Evolutionary conservation across 2,329 filamentous ascomycete genomes (phyloP).

Genomic region (Apiospora pterosperma): DNA sequence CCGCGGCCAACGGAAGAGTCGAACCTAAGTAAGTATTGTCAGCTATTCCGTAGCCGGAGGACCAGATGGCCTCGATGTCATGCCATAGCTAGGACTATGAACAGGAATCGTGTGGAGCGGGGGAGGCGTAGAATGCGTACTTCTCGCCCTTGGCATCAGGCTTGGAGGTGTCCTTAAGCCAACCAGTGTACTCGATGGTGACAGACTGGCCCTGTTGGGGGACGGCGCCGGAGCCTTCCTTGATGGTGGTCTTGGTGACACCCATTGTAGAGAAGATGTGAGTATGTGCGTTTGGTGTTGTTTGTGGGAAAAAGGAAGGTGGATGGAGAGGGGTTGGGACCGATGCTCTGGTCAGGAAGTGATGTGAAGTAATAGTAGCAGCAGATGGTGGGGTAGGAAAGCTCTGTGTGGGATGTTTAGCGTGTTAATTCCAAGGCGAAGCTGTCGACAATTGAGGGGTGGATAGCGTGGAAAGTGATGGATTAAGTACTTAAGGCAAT

Average conservation of each 20-base stretch:
- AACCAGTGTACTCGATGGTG: constrained; percentile 89
- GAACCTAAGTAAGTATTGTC: constrained; percentile 58
- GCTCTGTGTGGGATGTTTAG: constrained; percentile 5
- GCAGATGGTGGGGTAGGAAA: constrained; percentile 3
- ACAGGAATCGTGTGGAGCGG: neutral
- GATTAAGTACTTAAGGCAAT: no score
- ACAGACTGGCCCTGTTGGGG: constrained; percentile 70
- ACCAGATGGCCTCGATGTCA: constrained; percentile 10
- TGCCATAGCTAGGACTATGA: constrained; percentile 5
- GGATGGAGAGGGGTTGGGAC: neutral
- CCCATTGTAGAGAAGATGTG: constrained; percentile 52
- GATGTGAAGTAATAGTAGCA: neutral
- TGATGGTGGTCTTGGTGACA: constrained; percentile 65
- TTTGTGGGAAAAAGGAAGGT: constrained; percentile 7
- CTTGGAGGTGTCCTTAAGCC: constrained; percentile 64
- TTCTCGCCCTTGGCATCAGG: constrained; percentile 63
- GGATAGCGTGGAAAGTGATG: constrained; percentile 4
- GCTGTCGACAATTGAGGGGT: neutral
- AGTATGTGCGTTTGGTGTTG: constrained; percentile 10
- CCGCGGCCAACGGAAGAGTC: constrained; percentile 79
- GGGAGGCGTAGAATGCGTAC: constrained; percentile 47
- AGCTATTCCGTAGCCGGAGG: constrained; percentile 9
- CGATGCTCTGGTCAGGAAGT: neutral
- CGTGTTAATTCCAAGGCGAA: constrained; percentile 1
- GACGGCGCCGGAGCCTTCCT: constrained; percentile 58